phyloP scores from a whole-genome alignment of 768 basidiomycete genomes.

The Phlegmacium glaucopus region DNA sequence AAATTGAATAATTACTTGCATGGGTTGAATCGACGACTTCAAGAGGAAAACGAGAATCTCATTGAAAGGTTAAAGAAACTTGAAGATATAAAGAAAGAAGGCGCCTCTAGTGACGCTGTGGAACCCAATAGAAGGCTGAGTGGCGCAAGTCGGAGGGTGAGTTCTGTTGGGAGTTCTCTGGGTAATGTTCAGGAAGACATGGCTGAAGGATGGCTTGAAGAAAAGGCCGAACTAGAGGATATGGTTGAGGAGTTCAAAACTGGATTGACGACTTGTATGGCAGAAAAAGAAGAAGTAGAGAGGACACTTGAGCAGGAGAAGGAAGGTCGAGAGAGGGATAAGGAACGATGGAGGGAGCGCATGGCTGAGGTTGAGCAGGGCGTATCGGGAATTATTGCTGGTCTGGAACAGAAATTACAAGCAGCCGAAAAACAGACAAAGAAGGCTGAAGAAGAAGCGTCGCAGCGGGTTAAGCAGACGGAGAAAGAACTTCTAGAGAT shows the following conservation, averaged over 20 bases:
- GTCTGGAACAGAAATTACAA: slow-evolving; percentile 54
- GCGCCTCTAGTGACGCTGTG: slow-evolving; percentile 17
- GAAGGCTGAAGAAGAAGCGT: slow-evolving; percentile 36
- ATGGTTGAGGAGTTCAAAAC: slow-evolving; percentile 47
- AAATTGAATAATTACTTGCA: slow-evolving; percentile 88
- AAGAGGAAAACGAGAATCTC: slow-evolving; percentile 80
- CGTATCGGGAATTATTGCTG: slow-evolving; percentile 62
- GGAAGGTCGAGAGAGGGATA: slow-evolving; percentile 58
- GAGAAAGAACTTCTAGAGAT: slow-evolving; percentile 43
- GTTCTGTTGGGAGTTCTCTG: slow-evolving; percentile 47
- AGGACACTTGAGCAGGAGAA: slow-evolving; percentile 51
- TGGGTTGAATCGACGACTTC: slow-evolving; percentile 75
- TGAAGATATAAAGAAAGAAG: slow-evolving; percentile 46
- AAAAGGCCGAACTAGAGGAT: slow-evolving; percentile 58
- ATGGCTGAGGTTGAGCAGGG: slow-evolving; percentile 72
- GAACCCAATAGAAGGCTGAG: slow-evolving; percentile 31
- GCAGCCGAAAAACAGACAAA: slow-evolving; percentile 47
- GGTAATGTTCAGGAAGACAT: slow-evolving; percentile 65
- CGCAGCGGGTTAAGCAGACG: slow-evolving; percentile 38
- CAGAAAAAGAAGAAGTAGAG: slow-evolving; percentile 44
- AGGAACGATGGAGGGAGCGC: slow-evolving; percentile 65
- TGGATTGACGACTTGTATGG: slow-evolving; percentile 41
- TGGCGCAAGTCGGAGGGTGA: slow-evolving; percentile 45
- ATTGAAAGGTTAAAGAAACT: slow-evolving; percentile 48
- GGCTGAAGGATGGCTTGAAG: slow-evolving; percentile 69